These are phyloP conservation scores for Plantago major DNA, from an alignment of 257 asterid species.

Conservation along the genomic window DNA sequence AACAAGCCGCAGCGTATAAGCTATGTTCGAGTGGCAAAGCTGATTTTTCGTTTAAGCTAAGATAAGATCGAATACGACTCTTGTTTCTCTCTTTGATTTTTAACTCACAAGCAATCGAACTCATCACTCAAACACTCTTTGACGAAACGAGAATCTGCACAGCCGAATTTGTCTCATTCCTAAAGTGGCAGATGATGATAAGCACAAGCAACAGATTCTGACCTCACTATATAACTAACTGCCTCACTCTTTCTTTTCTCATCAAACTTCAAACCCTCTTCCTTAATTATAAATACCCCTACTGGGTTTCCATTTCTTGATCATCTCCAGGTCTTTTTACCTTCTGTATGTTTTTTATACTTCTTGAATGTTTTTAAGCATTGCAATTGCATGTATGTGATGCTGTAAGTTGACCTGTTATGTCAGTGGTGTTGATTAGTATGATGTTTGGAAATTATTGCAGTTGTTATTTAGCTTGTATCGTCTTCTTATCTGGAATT, in stretches of 20 bases:
- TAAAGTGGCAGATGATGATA: constrained; percentile 22
- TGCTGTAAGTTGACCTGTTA: not conserved
- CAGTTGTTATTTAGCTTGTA: not conserved
- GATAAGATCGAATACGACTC: too few relatives aligned
- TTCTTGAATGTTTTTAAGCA: not conserved
- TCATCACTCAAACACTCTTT: constrained; percentile 11
- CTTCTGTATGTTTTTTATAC: not conserved
- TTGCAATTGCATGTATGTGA: not conserved
- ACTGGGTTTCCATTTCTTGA: constrained; percentile 16
- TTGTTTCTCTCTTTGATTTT: too few relatives aligned
- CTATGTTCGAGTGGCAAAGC: too few relatives aligned
- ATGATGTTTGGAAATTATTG: not conserved
- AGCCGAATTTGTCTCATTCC: constrained; percentile 13
- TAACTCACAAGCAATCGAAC: constrained; percentile 26
- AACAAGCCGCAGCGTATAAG: too few relatives aligned
- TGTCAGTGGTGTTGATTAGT: not conserved
- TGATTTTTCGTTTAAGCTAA: too few relatives aligned
- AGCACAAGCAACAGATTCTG: constrained; percentile 24
- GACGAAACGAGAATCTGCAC: constrained; percentile 15
- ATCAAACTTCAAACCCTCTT: constrained; percentile 4
- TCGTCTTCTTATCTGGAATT: not conserved
- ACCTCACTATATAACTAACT: constrained; percentile 50
- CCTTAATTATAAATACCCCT: not conserved
- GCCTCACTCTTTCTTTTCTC: constrained; percentile 11
- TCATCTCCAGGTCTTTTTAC: constrained; percentile 29